Base-by-base conservation (phyloP, 768 basidiomycete genomes). In the Leccinum rimulosum region DNA sequence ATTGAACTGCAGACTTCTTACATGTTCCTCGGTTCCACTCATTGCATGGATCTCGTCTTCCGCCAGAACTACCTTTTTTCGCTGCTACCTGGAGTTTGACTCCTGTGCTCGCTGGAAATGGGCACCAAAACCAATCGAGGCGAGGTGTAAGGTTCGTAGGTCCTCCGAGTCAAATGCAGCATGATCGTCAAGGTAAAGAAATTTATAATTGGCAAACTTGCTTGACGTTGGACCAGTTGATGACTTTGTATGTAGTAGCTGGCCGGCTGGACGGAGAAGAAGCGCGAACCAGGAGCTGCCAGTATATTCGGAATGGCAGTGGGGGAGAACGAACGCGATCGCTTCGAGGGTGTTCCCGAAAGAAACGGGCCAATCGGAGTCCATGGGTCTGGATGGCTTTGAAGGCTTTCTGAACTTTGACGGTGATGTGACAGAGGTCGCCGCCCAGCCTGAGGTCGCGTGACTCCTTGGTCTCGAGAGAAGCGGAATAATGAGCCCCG, bases 191-290 rank as follows among this genome's bases (percentile, higher is more conserved):
- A 47, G 43, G 10, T 22, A 22, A 19, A 47, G 9, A 6, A 19
- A 3, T 0, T 47, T 47, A 90, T 1, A 90, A 93, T 47, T 47
- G 45, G 6, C 9, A 5, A 19, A 25, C 4, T 11, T 31, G 31
- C n/a, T 45, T 5, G 17, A 15, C 8, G 9, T 43, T 9, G 9
- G 40, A 9, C 40, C 4, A 43, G n/a, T n/a, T 9, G 6, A 43
- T 43, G 40, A 22, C 22, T 22, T 22, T 22, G 22, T 22, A 22
- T 6, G 40, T 6, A 43, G 43, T 45, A 19, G 9, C 3, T 10
- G 43, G 4, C 19, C 5, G 43, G n/a, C 7, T 1, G 8, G 9
- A 45, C 31, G 17, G n/a, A 17, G 43, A 45, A 45, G 43, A 19
- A 11, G 17, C n/a, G n/a, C 1, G 43, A 45, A 4, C 9, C 19